Base-by-base conservation (phyloP, 116 monocot species). In the Dioscorea cayenensis region DNA sequence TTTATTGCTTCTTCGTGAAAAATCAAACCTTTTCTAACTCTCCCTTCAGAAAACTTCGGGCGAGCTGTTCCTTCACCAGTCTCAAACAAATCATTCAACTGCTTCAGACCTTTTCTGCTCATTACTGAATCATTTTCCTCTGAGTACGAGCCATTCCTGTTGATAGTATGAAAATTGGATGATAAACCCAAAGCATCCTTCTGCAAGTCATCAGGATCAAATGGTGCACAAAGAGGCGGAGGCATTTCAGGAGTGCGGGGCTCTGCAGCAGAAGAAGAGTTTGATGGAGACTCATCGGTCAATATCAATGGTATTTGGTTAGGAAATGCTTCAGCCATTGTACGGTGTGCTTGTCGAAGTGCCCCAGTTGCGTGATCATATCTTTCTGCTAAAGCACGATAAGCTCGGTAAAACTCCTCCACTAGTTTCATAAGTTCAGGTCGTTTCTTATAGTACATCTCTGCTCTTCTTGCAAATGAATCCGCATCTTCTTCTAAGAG, bases 401-500 rank as follows among this genome's bases (percentile, higher is more conserved):
- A 92, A 37, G 84, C 89, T 66, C 86, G 70, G 50, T 89, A 86
- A 71, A 92, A 86, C 7, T 92, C 92, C 66, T 92, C 92, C 59
- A 92, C 84, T 17, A 92, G 70, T 66, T 86, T 84, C 78, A 76
- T 84, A 71, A 92, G 88, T 70, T 89, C 89, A 20, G 92, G 92
- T 0, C 89, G 83, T 55, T 88, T 88, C 77, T 84, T 88, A 65
- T 86, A 84, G 71, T 89, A 89, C 92, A 89, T 92, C 72, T 92
- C 92, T 51, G 92, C 89, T 68, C 81, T 85, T 60, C 77, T 78
- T 65, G 89, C 92, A 69, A 92, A 92, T 14, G 92, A 92, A 72
- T 92, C 92, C 8, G 89, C 89, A 82, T 88, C 92, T 80, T 86
- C 92, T 76, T 92, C 84, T 58, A 92, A 59, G 16, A 92, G 81